phyloP scores from a whole-genome alignment of 2,329 filamentous ascomycete species.

The Cladophialophora exuberans region DNA sequence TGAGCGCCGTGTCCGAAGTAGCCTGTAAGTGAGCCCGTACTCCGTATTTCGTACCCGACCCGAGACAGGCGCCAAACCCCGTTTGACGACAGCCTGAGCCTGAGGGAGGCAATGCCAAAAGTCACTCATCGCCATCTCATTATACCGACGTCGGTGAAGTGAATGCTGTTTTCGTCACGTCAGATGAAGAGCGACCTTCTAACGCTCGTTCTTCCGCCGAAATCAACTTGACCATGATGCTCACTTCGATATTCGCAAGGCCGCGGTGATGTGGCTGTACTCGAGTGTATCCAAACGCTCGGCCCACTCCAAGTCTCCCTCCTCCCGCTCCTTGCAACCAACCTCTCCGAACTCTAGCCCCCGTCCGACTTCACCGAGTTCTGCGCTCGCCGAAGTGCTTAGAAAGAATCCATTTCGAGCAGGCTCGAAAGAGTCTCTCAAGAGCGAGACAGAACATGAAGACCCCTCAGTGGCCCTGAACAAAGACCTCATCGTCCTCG shows the following conservation, averaged over 20 bases:
- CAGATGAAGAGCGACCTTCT: background rate
- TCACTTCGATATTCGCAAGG: slow-evolving; percentile 15
- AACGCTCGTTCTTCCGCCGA: background rate
- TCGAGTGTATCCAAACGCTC: slow-evolving; percentile 27
- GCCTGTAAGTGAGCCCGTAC: background rate
- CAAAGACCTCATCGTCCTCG: slow-evolving; percentile 44
- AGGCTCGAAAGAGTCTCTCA: slow-evolving; percentile 21
- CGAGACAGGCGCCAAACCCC: background rate
- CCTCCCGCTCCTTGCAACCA: background rate
- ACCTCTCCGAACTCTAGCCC: slow-evolving; percentile 17
- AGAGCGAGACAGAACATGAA: slow-evolving; percentile 33
- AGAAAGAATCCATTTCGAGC: slow-evolving; percentile 48
- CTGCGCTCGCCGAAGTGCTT: slow-evolving; percentile 48
- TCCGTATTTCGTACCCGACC: background rate
- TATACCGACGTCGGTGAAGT: slow-evolving; percentile 1
- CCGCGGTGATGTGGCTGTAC: slow-evolving; percentile 29
- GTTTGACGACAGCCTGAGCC: background rate
- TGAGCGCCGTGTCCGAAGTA: background rate
- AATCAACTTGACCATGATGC: slow-evolving; percentile 24
- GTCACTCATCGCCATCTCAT: slow-evolving; percentile 3
- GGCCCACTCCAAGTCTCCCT: slow-evolving; percentile 10
- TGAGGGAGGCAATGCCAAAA: background rate
- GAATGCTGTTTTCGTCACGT: background rate
- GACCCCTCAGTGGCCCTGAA: slow-evolving; percentile 46
- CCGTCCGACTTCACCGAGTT: slow-evolving; percentile 35